Base-by-base conservation (phyloP, 306 rosid genomes). In the Quercus alba region DNA sequence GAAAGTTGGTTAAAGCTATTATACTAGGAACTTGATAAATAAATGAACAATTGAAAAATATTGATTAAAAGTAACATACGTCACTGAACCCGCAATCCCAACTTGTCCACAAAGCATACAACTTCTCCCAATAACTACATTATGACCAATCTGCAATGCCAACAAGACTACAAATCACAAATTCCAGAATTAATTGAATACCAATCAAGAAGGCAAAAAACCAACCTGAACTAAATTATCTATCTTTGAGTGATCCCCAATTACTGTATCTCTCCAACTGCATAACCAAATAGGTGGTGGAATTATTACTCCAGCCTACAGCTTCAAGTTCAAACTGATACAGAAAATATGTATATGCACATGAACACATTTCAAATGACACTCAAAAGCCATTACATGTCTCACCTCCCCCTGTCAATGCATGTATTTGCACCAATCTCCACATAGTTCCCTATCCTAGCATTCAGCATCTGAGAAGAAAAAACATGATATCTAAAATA, bases 71-170 rank as follows among this genome's bases (percentile, higher is more conserved):
- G 59, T 35, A 66, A 84, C 91, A 4, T 90, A 93, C 98, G 88
- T 93, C 72, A 85, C 99, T 5, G 98, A 95, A 69, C 99, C 98
- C 54, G 98, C 97, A 86, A 95, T 90, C 74, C 99, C 99, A 76
- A 86, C 98, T 91, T 93, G 98, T 67, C 98, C 99, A 90, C 99
- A 93, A 64, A 95, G 92, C 90, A 93, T 80, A 85, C 99, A 95
- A 71, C 80, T 86, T 73, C 88, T 85, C 81, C 94, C 99, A 77
- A 93, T 85, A 46, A 90, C 90, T 76, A 93, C 97, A 90, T 93
- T 95, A 79, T 93, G 98, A 76, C 92, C 98, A 58, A 93, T 88
- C 99, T 95, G 89, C 83, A 87, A 81, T 84, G 57, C 73, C 80
- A 64, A 81, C 75, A 75, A 91, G 78, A 85, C 56, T 23, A 41